Conservation (phyloP, 2,329 filamentous ascomycete genomes). For the Talaromyces sp. region DNA sequence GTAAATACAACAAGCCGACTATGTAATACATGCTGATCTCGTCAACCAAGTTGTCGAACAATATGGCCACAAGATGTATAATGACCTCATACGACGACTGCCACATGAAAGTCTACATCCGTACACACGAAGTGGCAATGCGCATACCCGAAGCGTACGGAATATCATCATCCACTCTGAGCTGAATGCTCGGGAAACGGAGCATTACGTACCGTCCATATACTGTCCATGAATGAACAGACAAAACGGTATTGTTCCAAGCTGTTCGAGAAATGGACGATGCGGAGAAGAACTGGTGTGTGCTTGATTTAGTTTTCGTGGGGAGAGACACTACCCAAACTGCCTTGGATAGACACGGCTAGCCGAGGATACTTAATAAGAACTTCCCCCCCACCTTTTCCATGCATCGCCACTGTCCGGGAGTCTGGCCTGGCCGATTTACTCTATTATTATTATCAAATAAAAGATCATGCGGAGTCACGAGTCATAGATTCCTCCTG, state of each 20-base stretch:
- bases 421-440: not conserved
- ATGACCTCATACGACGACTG: conserved; percentile 7
- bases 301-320: conserved; percentile 10
- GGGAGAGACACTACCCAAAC: not conserved
- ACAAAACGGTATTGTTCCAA: not conserved
- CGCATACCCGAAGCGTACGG: conserved; percentile 4
- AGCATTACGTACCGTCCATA: conserved; percentile 2
- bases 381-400: conserved; percentile 12
- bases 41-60: not conserved
- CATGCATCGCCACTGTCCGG: not conserved
- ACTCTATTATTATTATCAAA: not conserved
- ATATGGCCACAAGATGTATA: conserved; percentile 5
- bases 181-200: not conserved
- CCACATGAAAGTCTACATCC: not conserved
- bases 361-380: conserved; percentile 12
- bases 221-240: not conserved
- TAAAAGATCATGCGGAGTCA: conserved; percentile 1
- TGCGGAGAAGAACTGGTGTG: conserved; percentile 12
- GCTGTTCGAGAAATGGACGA: not conserved
- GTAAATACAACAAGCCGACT: not conserved
- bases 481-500: not conserved
- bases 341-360: conserved; percentile 11
- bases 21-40: not conserved
- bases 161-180: conserved; percentile 4
- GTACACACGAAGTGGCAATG: conserved; percentile 7